Base-by-base conservation (phyloP, 176 grass and related monocot species). In the Microstegium vimineum region DNA sequence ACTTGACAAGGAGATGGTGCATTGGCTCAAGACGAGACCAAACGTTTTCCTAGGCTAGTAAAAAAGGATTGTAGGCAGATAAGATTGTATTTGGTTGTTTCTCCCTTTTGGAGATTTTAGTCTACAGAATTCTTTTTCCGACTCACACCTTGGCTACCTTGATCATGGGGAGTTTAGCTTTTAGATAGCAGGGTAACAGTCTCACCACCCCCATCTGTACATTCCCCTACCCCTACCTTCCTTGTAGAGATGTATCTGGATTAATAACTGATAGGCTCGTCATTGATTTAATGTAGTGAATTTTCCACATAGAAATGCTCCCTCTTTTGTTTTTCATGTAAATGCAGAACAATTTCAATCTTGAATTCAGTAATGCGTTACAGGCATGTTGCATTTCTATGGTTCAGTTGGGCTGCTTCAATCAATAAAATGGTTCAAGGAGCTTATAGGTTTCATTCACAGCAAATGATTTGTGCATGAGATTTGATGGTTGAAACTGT, bases 1-100 rank as follows among this genome's bases (percentile, higher is more conserved):
- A 10, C 92, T 99, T 42, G 96, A 99, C 75, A 99, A 89, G 83
- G 93, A 99, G 71, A 94, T 99, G 90, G 86, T 99, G 74, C 93
- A 95, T 80, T 99, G 96, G 96, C 90, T 99, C 43, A 99, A 90
- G 85, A 95, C 91, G 10, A 90, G 96, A 83, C 81, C 84, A 42
- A 90, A 91, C 73, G 89, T 94, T 77, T 99, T 99, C 82, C 87
- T 93, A 85, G 96, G 93, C 46, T 88, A 88, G 85, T 86, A 71
- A 81, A 75, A 75, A 84, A 72, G 88, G 83, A 77, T 74, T 47
- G 81, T 87, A 86, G 74, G 37, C 83, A 86, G 82, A 82, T 43
- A 81, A 74, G 54, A 69, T 69, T 56, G 15, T 71, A 83, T 73
- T 73, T 57, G 52, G 30, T 79, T 84, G 15, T 79, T 84, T 74